These are phyloP conservation scores for Didymella pomorum DNA, from an alignment of 2,329 filamentous ascomycete species.

Conservation along the genomic window DNA sequence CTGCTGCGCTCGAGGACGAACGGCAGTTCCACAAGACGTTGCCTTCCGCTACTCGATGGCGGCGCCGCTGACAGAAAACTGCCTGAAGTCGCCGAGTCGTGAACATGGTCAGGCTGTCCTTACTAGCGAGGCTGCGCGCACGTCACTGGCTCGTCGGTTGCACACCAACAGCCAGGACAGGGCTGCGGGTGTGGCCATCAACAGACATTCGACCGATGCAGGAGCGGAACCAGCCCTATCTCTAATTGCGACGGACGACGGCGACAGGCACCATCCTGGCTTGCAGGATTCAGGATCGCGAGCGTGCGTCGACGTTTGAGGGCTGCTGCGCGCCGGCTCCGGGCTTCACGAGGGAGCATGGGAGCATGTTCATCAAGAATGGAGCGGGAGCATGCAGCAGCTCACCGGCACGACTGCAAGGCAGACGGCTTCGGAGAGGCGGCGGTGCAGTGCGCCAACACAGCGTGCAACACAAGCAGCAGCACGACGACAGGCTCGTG, in stretches of 20 bases:
- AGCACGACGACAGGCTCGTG: conserved; percentile 27
- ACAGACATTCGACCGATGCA: conserved; percentile 39
- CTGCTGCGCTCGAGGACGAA: conserved; percentile 13
- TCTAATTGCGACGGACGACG: conserved; percentile 32
- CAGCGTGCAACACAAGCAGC: conserved; percentile 1
- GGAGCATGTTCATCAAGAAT: conserved; percentile 8
- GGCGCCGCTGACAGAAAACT: conserved; percentile 39
- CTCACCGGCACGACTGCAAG: conserved; percentile 20
- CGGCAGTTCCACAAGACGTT: conserved; percentile 32
- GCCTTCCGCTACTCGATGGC: conserved; percentile 24
- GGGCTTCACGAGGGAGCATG: conserved; percentile 8
- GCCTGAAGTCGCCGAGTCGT: conserved; percentile 43
- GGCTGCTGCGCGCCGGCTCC: conserved; percentile 5
- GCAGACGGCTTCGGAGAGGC: conserved; percentile 3
- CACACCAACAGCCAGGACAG: conserved; percentile 38
- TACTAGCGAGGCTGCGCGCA: conserved; percentile 30
- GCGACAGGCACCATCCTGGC: conserved; percentile 26
- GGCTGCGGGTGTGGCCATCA: conserved; percentile 22
- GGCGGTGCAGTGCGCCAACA: conserved; percentile 1
- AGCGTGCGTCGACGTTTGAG: conserved; percentile 21
- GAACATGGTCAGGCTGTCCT: conserved; percentile 24
- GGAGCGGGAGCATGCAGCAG: conserved; percentile 13
- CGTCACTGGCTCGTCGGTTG: conserved; percentile 36
- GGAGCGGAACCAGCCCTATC: conserved; percentile 46
- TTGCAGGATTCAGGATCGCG: conserved; percentile 36